These are phyloP conservation scores for Sordaria brevicollis DNA, from an alignment of 495 filamentous ascomycete genomes.

Conservation along the genomic window DNA sequence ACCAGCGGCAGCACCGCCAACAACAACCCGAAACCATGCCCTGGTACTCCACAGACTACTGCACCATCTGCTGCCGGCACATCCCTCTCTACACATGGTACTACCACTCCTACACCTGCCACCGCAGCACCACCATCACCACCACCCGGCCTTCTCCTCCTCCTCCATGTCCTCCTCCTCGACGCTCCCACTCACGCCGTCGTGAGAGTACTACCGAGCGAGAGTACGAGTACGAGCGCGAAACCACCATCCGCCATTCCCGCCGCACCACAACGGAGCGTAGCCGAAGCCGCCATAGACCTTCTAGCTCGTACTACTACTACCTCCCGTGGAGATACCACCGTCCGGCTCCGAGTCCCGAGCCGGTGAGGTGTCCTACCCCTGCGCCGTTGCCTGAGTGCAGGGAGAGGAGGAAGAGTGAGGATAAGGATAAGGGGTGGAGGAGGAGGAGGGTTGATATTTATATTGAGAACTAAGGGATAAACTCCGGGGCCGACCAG, in stretches of 20 bases:
- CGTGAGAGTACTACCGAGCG: neutral
- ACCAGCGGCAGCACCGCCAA: neutral
- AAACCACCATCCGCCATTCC: neutral
- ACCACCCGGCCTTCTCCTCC: no score
- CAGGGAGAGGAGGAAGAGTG: neutral
- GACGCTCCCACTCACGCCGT: neutral
- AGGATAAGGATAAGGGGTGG: neutral
- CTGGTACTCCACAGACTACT: neutral
- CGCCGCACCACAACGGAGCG: no score
- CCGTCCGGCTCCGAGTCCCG: neutral
- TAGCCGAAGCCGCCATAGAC: neutral
- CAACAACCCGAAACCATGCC: neutral
- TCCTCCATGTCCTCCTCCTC: no score
- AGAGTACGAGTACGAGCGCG: neutral
- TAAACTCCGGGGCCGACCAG: neutral
- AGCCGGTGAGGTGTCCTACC: neutral
- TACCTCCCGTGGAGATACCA: neutral
- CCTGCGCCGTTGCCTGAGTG: neutral
- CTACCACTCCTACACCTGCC: neutral
- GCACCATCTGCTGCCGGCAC: neutral
- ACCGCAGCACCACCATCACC: neutral
- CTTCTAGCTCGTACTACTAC: neutral
- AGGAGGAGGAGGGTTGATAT: neutral
- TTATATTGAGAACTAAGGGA: neutral
- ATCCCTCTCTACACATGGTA: neutral